phyloP scores from a whole-genome alignment of 805 yeast species.

The Sugiyamaella qingdaonensis region DNA sequence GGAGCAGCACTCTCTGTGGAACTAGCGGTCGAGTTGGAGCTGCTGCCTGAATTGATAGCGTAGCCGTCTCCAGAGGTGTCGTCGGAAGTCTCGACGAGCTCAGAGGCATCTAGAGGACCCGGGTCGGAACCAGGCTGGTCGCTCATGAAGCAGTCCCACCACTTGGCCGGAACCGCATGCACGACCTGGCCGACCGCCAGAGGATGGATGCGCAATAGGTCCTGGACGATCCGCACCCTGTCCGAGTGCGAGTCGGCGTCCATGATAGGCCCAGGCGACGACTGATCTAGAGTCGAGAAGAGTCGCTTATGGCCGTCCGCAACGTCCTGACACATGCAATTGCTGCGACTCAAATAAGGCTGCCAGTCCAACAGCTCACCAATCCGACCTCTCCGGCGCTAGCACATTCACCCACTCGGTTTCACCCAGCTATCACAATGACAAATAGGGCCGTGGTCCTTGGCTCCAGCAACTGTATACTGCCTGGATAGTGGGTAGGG shows the following conservation, averaged over 20 bases:
- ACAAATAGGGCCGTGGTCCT: too few relatives aligned
- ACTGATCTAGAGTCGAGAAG: background rate
- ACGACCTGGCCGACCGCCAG: background rate
- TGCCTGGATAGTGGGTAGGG: background rate
- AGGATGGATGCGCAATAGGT: background rate
- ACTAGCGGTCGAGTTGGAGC: background rate
- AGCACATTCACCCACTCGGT: background rate
- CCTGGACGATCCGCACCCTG: background rate
- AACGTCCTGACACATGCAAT: background rate
- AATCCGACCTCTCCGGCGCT: background rate
- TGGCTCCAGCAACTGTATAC: background rate
- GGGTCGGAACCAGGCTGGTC: background rate
- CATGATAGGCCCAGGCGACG: background rate
- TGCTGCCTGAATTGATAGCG: background rate
- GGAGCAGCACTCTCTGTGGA: background rate
- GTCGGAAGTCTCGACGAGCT: background rate
- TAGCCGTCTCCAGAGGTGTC: background rate
- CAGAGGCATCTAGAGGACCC: background rate
- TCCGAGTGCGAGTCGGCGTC: background rate
- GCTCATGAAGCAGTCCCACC: background rate
- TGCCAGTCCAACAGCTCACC: background rate
- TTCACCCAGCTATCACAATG: too few relatives aligned
- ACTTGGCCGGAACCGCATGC: background rate
- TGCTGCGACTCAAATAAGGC: background rate
- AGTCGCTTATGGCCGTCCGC: background rate